Evolutionary conservation across 306 rosid genomes (phyloP), one percentile per base, ranked within the genome.

Genomic region (Glycyrrhiza uralensis): DNA sequence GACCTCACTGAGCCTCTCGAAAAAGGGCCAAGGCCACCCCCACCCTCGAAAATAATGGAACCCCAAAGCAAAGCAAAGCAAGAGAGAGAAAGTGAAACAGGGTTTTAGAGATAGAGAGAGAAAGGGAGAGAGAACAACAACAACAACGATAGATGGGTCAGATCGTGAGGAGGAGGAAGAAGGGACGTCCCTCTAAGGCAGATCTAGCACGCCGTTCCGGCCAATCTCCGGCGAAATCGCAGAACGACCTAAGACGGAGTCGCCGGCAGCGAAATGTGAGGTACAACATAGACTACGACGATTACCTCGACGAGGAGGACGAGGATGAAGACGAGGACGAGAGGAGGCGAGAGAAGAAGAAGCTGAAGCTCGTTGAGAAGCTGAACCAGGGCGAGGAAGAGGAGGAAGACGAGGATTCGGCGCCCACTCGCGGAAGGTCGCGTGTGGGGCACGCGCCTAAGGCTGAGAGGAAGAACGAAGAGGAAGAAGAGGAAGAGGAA

Each of bases 141-240:
- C n/a, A 13, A 3, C 22, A 38, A 22, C 30, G 49, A 56, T 5
- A 35, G 85, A 95, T 95, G 99, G 96, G 91, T 82, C 97, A 95
- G 97, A 95, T 95, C 97, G 99, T 86, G 86, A 82, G 85, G 87
- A 83, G 95, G 96, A 95, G 85, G 99, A 95, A 95, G 97, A 95
- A 88, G 23, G 99, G 99, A 0, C 82, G 99, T 7, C 97, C 99
- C 2, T 95, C 99, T 5, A 95, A 95, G 87, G 91, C 96, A 71
- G 97, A 86, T 91, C 99, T 95, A 55, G 99, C 96, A 11, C 90
- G 92, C 45, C 93, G 97, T 6, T 50, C 83, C 61, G 85, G 70
- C 52, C 84, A 81, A 7, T 77, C 84, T 19, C 87, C 85, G 84
- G 76, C 81, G 4, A 6, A 71, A 19, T 6, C 80, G 0, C 85